Conservation (phyloP, 306 rosid genomes). For the Quercus variabilis region DNA sequence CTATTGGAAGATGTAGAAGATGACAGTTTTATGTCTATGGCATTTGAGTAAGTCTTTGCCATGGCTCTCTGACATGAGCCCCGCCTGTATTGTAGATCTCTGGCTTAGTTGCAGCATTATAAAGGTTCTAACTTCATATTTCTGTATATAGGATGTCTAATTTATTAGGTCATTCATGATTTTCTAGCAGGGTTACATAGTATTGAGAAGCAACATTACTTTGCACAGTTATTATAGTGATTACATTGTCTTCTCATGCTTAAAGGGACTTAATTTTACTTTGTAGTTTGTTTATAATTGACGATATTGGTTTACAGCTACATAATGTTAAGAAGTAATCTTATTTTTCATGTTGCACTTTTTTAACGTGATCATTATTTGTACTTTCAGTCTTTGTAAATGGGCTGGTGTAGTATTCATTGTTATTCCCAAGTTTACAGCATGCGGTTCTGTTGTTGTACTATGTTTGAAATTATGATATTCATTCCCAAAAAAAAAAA, state of each 20-base stretch:
- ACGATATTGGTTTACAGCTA: neutral
- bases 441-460: too few relatives aligned
- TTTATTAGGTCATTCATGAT: neutral
- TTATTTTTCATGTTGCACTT: neutral
- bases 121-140: constrained; percentile 31
- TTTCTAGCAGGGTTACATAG: neutral
- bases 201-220: neutral
- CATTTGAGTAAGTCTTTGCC: constrained; percentile 52
- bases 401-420: neutral
- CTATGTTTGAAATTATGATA: too few relatives aligned
- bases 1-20: constrained; percentile 84
- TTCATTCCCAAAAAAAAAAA: too few relatives aligned
- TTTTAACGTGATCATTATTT: neutral
- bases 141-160: constrained; percentile 42
- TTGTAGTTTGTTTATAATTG: neutral
- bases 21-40: constrained; percentile 65
- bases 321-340: neutral
- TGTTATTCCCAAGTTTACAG: neutral
- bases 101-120: constrained; percentile 32
- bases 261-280: neutral
- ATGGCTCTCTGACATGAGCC: constrained; percentile 9
- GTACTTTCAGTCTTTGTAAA: neutral
- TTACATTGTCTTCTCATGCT: neutral
- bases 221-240: neutral
- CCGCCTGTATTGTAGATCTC: constrained; percentile 32